Base-by-base conservation (phyloP, 768 basidiomycete genomes). In the Tylopilus subfusipes region DNA sequence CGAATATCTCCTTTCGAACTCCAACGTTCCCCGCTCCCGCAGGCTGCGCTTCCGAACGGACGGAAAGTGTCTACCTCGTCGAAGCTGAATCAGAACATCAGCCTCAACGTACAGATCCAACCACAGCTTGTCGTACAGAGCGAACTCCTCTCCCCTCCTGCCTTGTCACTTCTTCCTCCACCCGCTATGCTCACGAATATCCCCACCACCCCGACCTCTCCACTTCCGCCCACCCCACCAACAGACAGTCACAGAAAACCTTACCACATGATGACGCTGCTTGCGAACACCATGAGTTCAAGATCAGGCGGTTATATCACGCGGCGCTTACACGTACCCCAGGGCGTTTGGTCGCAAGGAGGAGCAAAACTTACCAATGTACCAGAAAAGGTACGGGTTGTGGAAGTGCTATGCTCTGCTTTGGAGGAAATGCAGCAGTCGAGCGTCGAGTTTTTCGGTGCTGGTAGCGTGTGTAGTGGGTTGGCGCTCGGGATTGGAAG, bases 291-390 rank as follows among this genome's bases (percentile, higher is more conserved):
- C 25, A 95, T 95, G 83, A 80, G 76, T 34, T 84, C 83, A 34
- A 77, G 79, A 56, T 83, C 87, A 5, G 93, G 93, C n/a, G 92
- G 90, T 30, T 95, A 94, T 68, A 76, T 96, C 52, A 93, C 91
- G 16, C 86, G 85, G 43, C 82, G 87, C 43, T 71, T 96, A 60
- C 93, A 93, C 69, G 88, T 96, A 27, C 92, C 93, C 14, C 83
- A 83, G 52, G 90, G 91, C 65, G 88, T 94, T 22, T 96, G 93
- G 93, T 88, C 90, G 42, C 89, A 92, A 67, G 88, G 88, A 27
- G 92, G 93, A 39, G 90, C 88, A 29, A 94, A 93, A 68, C 79
- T 97, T 46, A 75, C 76, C 33, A 93, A 90, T 64, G 65, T 93
- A 31, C 80, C 84, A 47, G 91, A 94, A 63, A 95, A 97, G 72